Evolutionary conservation across 2,329 filamentous ascomycete genomes (phyloP), one percentile per base, ranked within the genome.

Genomic region (Ceratocystis diversiconidia): DNA sequence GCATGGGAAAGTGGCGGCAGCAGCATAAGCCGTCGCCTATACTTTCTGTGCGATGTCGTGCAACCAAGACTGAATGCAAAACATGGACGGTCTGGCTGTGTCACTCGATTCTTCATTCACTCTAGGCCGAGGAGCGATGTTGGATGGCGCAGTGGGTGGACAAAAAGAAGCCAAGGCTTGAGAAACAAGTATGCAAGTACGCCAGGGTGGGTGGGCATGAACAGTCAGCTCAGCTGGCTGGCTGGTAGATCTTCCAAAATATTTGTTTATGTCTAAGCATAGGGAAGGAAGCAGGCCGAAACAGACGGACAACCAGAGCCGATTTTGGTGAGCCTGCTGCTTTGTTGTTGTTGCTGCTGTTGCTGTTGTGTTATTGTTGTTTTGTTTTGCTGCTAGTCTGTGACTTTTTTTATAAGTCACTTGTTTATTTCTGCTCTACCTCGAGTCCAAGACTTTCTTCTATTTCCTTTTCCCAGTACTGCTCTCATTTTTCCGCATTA

Each of bases 321-420:
- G 19, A 8, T 25, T 52, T 28, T 52, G 48, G 48, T 10, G 48
- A 52, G 48, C 48, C 12, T 36, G 36, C 36, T 41, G 36, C 36
- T 41, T 41, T 41, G 36, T 52, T 52, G 19, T 48, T 5, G 28
- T 28, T 28, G 28, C 28, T 5, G 28, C 5, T 28, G 28, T 5
- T 19, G 48, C 10, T 7, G 19, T 17, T 32, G 59, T 79, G 8
- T 28, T 50, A 19, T 66, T 62, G 28, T 66, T 25, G 19, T 32
- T 61, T 65, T 32, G 30, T 25, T 30, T 6, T n/a, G 7, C 6
- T 52, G 2, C 50, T 12, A 3, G 25, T 19, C n/a, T 43, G 19
- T 3, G 30, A n/a, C 7, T 57, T 17, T 61, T 43, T 43, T 57
- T 36, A n/a, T 32, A 59, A 19, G 52, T 59, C 28, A 25, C 19